Percentiles rank a stretch among this genome's conserved stretches.
Evolutionary conservation across 2,329 filamentous ascomycete species (phyloP).

Genomic region (Didymella pomorum): DNA sequence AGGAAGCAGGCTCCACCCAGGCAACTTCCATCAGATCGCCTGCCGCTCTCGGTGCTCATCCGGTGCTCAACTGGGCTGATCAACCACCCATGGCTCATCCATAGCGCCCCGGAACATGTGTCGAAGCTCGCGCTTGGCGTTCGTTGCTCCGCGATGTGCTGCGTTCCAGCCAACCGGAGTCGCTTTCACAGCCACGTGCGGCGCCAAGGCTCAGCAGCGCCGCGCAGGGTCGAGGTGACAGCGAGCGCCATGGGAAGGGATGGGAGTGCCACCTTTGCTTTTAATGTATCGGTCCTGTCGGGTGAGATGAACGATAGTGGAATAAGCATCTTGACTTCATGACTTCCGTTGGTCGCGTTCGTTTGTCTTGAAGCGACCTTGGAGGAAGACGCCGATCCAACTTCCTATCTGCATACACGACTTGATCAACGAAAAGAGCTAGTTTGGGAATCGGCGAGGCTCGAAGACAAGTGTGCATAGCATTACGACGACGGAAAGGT

Average conservation of each 20-base stretch:
- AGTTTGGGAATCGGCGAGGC: background rate
- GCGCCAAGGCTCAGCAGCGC: constrained; percentile 20
- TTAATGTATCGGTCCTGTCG: constrained; percentile 7
- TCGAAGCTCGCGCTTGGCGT: constrained; percentile 17
- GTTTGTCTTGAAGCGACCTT: background rate
- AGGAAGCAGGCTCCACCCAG: constrained; percentile 13
- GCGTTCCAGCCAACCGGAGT: constrained; percentile 17
- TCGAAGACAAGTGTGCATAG: background rate
- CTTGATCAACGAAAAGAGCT: constrained; percentile 2
- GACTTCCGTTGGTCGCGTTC: background rate
- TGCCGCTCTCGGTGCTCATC: background rate
- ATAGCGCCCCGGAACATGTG: constrained; percentile 4
- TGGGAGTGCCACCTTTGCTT: constrained; percentile 14
- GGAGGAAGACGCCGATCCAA: background rate
- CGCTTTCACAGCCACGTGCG: constrained; percentile 17
- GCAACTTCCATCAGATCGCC: constrained; percentile 15
- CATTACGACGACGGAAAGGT: background rate
- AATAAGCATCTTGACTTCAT: background rate
- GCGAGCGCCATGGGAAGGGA: background rate
- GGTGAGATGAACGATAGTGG: constrained; percentile 8
- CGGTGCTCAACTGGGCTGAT: constrained; percentile 18
- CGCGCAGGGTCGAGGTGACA: constrained; percentile 12
- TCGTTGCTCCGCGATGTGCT: constrained; percentile 13
- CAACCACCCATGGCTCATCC: constrained; percentile 2
- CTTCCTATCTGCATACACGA: background rate